Evolutionary conservation across 768 basidiomycete genomes (phyloP).

Genomic region (Russula abietina): DNA sequence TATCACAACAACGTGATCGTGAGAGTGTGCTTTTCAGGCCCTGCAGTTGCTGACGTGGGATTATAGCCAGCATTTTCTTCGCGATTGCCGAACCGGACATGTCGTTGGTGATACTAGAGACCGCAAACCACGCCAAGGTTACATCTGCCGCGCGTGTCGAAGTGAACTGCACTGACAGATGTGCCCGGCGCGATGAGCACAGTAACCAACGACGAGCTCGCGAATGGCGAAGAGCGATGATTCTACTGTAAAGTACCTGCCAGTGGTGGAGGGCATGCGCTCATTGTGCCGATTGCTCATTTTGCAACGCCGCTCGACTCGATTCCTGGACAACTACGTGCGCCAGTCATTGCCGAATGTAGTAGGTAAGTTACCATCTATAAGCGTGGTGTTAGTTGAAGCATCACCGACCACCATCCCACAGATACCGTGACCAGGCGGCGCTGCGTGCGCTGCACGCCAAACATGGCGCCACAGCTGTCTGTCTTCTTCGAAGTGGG

Average conservation of each 20-base stretch:
- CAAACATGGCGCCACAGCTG: conserved; percentile 57
- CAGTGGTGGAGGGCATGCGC: conserved; percentile 92
- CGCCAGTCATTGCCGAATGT: conserved; percentile 75
- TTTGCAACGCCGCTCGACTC: conserved; percentile 82
- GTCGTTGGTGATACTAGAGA: conserved; percentile 79
- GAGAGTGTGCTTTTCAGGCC: conserved; percentile 23
- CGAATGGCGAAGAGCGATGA: conserved; percentile 54
- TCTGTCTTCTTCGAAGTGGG: conserved; percentile 90
- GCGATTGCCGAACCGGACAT: conserved; percentile 80
- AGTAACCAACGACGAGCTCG: conserved; percentile 46
- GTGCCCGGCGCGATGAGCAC: conserved; percentile 33
- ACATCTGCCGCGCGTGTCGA: conserved; percentile 88
- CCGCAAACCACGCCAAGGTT: conserved; percentile 75
- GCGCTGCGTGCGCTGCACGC: conserved; percentile 69
- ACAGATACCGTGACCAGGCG: conserved; percentile 74
- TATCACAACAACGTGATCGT: too few relatives aligned
- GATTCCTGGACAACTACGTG: conserved; percentile 71
- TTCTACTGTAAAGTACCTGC: conserved; percentile 64
- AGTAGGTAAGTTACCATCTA: conserved; percentile 53
- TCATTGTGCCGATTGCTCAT: conserved; percentile 91
- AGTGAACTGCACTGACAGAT: conserved; percentile 69
- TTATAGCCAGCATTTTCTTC: conserved; percentile 71
- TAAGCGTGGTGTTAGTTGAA: neutral
- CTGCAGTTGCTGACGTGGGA: conserved; percentile 8
- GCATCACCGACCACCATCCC: too few relatives aligned